Evolutionary conservation across 352 stramenopile genomes (phyloP).

Genomic region (Pythium dissotocum): DNA sequence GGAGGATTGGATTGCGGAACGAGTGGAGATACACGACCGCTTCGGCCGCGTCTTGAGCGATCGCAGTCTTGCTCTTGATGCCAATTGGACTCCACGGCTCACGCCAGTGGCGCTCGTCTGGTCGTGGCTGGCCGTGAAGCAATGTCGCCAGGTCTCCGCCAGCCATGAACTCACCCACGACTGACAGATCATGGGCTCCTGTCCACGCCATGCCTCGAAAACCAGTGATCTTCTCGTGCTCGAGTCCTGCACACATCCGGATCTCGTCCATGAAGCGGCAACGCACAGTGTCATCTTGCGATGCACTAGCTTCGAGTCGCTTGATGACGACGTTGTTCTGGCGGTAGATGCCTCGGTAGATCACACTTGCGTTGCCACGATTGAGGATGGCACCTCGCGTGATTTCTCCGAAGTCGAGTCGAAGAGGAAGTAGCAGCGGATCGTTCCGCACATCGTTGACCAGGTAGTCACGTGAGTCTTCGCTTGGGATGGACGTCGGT

Average conservation of each 20-base stretch:
- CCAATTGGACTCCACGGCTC: neutral
- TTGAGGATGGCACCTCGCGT: no score
- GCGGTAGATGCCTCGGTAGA: no score
- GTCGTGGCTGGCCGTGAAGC: conserved; percentile 8
- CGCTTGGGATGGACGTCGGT: no score
- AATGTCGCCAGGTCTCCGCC: conserved; percentile 22
- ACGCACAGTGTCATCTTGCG: no score
- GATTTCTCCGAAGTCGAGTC: no score
- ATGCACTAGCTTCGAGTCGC: no score
- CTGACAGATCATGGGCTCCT: conserved; percentile 23
- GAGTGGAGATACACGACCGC: conserved; percentile 26
- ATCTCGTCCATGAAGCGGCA: neutral
- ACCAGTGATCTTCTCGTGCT: conserved; percentile 31
- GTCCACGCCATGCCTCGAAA: conserved; percentile 33
- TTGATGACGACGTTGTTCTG: no score
- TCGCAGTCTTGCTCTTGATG: conserved; percentile 6
- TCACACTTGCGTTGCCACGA: no score
- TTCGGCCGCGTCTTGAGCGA: conserved; percentile 18
- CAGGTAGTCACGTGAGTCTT: no score
- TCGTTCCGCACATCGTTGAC: no score
- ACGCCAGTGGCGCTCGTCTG: neutral
- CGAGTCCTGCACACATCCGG: conserved; percentile 30
- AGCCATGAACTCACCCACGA: conserved; percentile 30
- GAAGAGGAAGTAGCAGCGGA: no score
- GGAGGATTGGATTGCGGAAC: conserved; percentile 19